Evolutionary conservation across 352 stramenopile genomes (phyloP).

Genomic region (Plasmopara halstedii): DNA sequence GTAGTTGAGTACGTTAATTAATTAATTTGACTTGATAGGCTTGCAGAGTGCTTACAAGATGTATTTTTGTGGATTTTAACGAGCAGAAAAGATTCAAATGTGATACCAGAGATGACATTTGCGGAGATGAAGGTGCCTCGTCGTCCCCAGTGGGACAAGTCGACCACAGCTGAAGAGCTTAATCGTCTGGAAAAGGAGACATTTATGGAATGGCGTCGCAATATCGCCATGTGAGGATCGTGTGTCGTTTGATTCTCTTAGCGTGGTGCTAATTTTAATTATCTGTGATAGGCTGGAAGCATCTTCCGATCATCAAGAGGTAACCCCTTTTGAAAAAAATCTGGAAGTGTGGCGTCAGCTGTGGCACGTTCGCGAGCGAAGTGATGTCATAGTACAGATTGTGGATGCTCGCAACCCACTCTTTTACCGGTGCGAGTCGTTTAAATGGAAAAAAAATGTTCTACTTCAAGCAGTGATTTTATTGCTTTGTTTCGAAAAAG

Average conservation of each 20-base stretch:
- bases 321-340: conserved; percentile 99
- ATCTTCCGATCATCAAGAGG: conserved; percentile 72
- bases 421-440: conserved; percentile 87
- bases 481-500: conserved; percentile 23
- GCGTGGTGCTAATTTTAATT: conserved; percentile 4
- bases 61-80: not conserved
- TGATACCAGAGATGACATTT: conserved; percentile 86
- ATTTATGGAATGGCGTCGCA: conserved; percentile 97
- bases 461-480: not conserved
- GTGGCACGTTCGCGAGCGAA: conserved; percentile 98
- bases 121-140: conserved; percentile 94
- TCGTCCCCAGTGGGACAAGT: conserved; percentile 91
- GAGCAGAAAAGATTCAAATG: conserved; percentile 44
- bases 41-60: not conserved
- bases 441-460: not conserved
- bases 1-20: conserved; percentile 51
- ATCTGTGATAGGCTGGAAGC: conserved; percentile 48
- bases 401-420: conserved; percentile 98
- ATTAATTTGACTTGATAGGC: not conserved
- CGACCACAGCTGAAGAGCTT: conserved; percentile 94
- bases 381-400: conserved; percentile 97
- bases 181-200: conserved; percentile 93
- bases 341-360: conserved; percentile 99
- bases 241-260: not conserved
- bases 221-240: conserved; percentile 85